Conservation (phyloP, 2,329 filamentous ascomycete genomes). For the Exserohilum rostratum region DNA sequence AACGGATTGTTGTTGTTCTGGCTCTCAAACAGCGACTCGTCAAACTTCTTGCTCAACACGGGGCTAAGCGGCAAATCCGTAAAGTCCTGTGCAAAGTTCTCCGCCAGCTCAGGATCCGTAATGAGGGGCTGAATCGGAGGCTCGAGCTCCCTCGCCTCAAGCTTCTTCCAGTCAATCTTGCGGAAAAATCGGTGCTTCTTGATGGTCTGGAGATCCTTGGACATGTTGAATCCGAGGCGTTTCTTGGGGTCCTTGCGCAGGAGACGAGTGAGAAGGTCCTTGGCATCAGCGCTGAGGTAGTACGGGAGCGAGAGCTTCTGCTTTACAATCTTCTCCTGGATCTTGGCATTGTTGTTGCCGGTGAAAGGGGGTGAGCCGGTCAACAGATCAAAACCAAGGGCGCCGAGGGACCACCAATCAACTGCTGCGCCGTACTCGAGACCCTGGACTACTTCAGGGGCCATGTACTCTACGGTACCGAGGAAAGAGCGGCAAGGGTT, state of each 20-base stretch:
- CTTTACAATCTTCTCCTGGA: slow-evolving; percentile 93
- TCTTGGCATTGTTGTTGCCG: slow-evolving; percentile 89
- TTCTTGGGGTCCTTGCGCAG: slow-evolving; percentile 92
- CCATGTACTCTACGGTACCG: slow-evolving; percentile 98
- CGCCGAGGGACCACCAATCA: slow-evolving; percentile 98
- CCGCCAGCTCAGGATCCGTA: slow-evolving; percentile 91
- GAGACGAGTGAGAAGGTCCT: slow-evolving; percentile 88
- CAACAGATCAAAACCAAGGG: slow-evolving; percentile 88
- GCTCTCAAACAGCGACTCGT: slow-evolving; percentile 31
- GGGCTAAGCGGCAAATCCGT: slow-evolving; percentile 84
- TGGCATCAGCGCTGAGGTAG: slow-evolving; percentile 88
- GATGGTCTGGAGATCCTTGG: slow-evolving; percentile 82
- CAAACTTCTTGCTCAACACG: slow-evolving; percentile 50
- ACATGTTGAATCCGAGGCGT: slow-evolving; percentile 85
- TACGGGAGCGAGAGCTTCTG: slow-evolving; percentile 89
- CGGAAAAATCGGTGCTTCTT: slow-evolving; percentile 96
- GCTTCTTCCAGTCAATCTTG: slow-evolving; percentile 91
- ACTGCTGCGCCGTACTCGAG: slow-evolving; percentile 91
- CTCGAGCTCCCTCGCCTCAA: slow-evolving; percentile 80
- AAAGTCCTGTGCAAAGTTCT: slow-evolving; percentile 96
- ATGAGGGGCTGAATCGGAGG: slow-evolving; percentile 93
- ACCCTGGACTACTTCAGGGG: slow-evolving; percentile 88
- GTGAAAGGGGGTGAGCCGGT: slow-evolving; percentile 91
- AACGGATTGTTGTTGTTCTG: slow-evolving; percentile 58
- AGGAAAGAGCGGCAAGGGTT: slow-evolving; percentile 84